Evolutionary conservation across 176 grass and related monocot species (phyloP).

Genomic region (Ensete glaucum): DNA sequence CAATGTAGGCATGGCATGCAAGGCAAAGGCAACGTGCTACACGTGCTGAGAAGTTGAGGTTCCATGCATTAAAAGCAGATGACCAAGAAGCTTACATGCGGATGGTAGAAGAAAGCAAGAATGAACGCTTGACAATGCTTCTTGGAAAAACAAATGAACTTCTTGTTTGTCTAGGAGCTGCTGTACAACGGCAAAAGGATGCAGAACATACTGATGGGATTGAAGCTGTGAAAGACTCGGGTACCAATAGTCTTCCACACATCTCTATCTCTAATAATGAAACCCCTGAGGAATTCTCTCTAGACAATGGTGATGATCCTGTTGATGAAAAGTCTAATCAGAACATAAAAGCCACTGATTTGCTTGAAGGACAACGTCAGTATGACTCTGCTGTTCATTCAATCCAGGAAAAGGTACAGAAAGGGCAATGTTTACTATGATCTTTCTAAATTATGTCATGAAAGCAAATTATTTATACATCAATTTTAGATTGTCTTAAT

Average conservation of each 20-base stretch:
- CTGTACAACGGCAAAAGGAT: conserved; percentile 95
- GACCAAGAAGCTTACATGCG: conserved; percentile 95
- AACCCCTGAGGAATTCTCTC: conserved; percentile 38
- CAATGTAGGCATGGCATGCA: conserved; percentile 75
- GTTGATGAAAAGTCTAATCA: conserved; percentile 16
- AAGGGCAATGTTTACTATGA: not conserved
- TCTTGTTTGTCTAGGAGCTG: conserved; percentile 90
- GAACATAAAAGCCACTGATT: conserved; percentile 29
- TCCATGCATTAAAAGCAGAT: conserved; percentile 78
- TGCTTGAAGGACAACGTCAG: conserved; percentile 67
- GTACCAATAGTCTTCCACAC: conserved; percentile 43
- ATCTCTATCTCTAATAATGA: conserved; percentile 35
- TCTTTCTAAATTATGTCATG: not conserved
- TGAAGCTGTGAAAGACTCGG: conserved; percentile 47
- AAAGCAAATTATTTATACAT: too few species aligned
- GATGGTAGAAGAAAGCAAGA: conserved; percentile 99
- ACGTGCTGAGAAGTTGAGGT: conserved; percentile 71
- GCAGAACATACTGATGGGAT: conserved; percentile 30
- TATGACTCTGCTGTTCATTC: conserved; percentile 95
- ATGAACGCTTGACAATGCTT: conserved; percentile 95
- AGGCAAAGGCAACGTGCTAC: conserved; percentile 76
- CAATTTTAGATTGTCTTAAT: too few species aligned
- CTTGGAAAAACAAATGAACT: conserved; percentile 96
- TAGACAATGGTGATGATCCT: conserved; percentile 34
- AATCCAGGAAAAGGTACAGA: conserved; percentile 93